These are phyloP conservation scores for Trichoderma sp. DNA, from an alignment of 2,329 filamentous ascomycete genomes.

Conservation along the genomic window DNA sequence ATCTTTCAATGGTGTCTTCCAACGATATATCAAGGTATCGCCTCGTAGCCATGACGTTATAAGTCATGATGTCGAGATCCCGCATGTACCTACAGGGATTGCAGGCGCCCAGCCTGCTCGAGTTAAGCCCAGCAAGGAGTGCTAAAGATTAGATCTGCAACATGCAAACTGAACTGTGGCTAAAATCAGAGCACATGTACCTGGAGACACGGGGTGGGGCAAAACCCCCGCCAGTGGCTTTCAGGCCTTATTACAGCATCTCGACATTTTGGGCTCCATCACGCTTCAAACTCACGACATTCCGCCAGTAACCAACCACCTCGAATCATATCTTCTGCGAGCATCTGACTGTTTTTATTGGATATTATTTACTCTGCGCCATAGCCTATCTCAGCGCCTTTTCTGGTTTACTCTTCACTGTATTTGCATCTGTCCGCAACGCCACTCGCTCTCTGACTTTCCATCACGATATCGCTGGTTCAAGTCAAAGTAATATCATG, in stretches of 20 bases:
- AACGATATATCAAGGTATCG: neutral
- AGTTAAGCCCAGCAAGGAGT: neutral
- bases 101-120: neutral
- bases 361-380: neutral
- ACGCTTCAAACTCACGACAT: neutral
- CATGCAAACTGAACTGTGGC: neutral
- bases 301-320: neutral
- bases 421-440: neutral
- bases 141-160: neutral
- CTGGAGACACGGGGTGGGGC: neutral
- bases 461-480: neutral
- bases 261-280: neutral
- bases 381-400: neutral
- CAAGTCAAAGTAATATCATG: constrained; percentile 19
- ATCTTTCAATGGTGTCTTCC: neutral
- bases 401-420: neutral
- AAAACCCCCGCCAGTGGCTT: neutral
- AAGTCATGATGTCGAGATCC: neutral
- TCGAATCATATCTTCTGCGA: neutral
- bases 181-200: neutral
- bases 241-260: neutral
- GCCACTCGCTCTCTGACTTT: neutral
- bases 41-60: neutral
- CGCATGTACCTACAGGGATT: neutral
- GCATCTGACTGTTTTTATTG: neutral